Evolutionary conservation across 805 yeast genomes (phyloP), one percentile per base, ranked within the genome.

Genomic region (Schizosaccharomyces osmophilus): DNA sequence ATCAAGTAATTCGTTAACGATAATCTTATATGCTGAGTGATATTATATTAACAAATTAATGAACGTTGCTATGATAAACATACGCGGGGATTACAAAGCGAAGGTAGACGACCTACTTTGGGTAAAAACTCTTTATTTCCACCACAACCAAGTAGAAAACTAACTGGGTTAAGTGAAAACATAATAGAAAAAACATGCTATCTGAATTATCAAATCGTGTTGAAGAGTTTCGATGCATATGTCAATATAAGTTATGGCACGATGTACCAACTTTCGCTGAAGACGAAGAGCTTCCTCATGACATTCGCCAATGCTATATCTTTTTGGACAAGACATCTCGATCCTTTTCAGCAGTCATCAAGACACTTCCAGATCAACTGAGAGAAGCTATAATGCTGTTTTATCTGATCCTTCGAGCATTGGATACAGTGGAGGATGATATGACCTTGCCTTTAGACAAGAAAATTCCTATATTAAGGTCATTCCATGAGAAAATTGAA

Each of bases 401-500:
- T 73, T 93, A 93, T 72, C 72, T 93, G 62, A 78, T 88, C 26
- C 74, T 93, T 65, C 79, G 98, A 64, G 98, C 95, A 1, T 78
- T 93, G 67, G 98, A 93, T 69, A 93, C 98, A 0, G 78, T 93
- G 62, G 98, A 93, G 71, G 98, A 93, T 71, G 97, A 93, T 71
- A 88, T 88, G 94, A 79, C 93, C 8, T 74, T 93, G 63, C 83
- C 80, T 64, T 82, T 85, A 4, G 75, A 77, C 24, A 67, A 81
- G 63, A 93, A 93, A 73, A 73, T 88, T 31, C 88, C 93, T 1
- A 70, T 88, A 60, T 77, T 93, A 66, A 77, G 90, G 63, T 65
- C 70, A 2, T 93, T 93, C 72, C 76, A 82, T 69, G 72, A 78
- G 36, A 82, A 84, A 64, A 76, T 93, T 65, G 73, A 75, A 58